Evolutionary conservation across 768 basidiomycete species (phyloP).

Genomic region (Thelephora aurantiotincta): DNA sequence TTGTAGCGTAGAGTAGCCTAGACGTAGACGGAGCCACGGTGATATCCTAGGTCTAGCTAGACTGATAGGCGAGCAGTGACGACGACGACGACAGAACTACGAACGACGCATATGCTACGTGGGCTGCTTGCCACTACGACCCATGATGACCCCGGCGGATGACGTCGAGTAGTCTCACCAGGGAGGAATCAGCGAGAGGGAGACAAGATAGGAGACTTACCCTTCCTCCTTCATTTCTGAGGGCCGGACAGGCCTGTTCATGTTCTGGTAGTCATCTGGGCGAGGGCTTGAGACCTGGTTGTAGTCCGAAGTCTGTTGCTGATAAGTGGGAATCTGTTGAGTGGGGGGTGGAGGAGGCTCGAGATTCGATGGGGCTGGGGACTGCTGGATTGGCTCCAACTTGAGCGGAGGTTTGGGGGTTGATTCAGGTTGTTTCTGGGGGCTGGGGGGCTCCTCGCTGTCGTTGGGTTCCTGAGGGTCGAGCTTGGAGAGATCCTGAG

Average conservation of each 20-base stretch:
- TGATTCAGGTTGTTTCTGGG: slow-evolving; percentile 10
- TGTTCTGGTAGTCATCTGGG: slow-evolving; percentile 25
- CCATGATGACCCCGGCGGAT: not conserved
- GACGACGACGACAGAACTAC: slow-evolving; percentile 25
- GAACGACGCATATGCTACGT: slow-evolving; percentile 7
- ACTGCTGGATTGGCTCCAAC: slow-evolving; percentile 13
- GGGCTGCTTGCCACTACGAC: not conserved
- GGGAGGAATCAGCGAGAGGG: slow-evolving; percentile 4
- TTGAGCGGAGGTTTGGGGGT: slow-evolving; percentile 6
- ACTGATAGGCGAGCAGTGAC: slow-evolving; percentile 26
- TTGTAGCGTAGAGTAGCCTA: slow-evolving; percentile 55
- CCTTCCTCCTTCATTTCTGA: slow-evolving; percentile 98
- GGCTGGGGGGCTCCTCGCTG: slow-evolving; percentile 10
- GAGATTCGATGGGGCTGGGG: slow-evolving; percentile 10
- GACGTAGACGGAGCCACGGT: slow-evolving; percentile 39
- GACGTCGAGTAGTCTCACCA: no score
- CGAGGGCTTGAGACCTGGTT: slow-evolving; percentile 22
- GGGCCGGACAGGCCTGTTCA: slow-evolving; percentile 60
- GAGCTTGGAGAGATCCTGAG: slow-evolving; percentile 17
- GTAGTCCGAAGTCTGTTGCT: slow-evolving; percentile 41
- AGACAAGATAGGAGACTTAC: slow-evolving; percentile 42
- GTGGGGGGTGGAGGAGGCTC: slow-evolving; percentile 29
- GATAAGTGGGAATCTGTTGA: slow-evolving; percentile 71
- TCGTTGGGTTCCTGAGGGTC: slow-evolving; percentile 5
- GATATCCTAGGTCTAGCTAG: slow-evolving; percentile 57